Base-by-base conservation (phyloP, 2,329 filamentous ascomycete genomes). In the Fusarium redolens region DNA sequence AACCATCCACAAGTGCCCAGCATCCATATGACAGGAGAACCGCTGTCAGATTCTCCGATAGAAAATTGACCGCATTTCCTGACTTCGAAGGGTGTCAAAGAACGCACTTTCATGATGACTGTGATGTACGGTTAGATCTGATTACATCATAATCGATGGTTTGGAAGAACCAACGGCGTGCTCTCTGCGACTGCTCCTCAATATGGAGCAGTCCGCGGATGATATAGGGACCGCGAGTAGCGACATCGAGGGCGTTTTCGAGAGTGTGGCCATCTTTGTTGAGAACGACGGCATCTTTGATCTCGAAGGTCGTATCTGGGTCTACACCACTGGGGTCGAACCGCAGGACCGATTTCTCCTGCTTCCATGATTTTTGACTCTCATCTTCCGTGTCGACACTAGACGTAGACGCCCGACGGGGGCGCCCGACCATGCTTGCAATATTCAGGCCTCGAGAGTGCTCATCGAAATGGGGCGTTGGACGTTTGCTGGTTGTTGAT, bases 11-110 rank as follows among this genome's bases (percentile, higher is more conserved):
- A 87, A 60, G 84, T 77, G 40, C 79, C 80, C 2, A 77, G 74
- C 2, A 91, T 90, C 92, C 92, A 94, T 35, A 93, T 83, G n/a
- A 88, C 84, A 7, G 88, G 85, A 22, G 85, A 83, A 0, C 85
- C 86, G 56, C 88, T 86, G 18, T 83, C 78, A 31, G 82, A 82
- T 47, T 83, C 82, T 51, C 87, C 88, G 37, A 92, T 89, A 17
- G 90, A 88, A 75, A 88, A 90, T 37, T 78, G 76, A 5, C 73
- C 70, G 30, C 84, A 85, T 38, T 85, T 82, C n/a, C 83, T 81
- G 58, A 93, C 84, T 71, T 92, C 87, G 68, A 93, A 85, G 47
- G 80, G 79, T 3, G 71, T 76, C 8, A 80, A 80, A 18, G 59
- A 48, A 30, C 78, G 74, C 18, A 80, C 73, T 61, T 76, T 78